These are phyloP conservation scores for Penicillium waksmanii DNA, from an alignment of 495 filamentous ascomycete species.

Conservation along the genomic window DNA sequence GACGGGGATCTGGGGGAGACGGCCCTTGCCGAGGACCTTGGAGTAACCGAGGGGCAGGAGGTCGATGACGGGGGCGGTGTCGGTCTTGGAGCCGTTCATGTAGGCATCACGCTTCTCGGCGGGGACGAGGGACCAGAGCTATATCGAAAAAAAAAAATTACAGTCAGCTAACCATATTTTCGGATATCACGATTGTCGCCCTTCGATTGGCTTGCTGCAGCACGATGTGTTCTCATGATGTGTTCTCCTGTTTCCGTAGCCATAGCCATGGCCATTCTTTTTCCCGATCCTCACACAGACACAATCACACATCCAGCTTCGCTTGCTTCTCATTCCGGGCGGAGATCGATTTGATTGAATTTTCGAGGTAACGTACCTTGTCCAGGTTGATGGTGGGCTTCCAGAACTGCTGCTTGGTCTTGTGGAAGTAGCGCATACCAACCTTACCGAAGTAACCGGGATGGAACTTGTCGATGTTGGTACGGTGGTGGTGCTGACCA, in stretches of 20 bases:
- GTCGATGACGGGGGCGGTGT: constrained; percentile 90
- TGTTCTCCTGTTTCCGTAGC: too few relatives aligned
- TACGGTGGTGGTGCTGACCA: constrained; percentile 93
- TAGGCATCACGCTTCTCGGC: constrained; percentile 83
- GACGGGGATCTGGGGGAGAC: constrained; percentile 80
- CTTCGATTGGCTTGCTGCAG: background rate
- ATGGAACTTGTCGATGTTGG: constrained; percentile 94
- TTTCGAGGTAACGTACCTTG: constrained; percentile 62
- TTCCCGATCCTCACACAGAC: too few relatives aligned
- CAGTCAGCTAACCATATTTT: constrained; percentile 11
- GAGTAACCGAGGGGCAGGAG: constrained; percentile 89
- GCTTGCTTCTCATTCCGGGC: constrained; percentile 1
- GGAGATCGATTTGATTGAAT: constrained; percentile 13
- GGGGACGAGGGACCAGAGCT: constrained; percentile 86
- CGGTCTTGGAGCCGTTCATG: constrained; percentile 69
- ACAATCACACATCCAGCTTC: constrained; percentile 10
- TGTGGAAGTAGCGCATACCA: constrained; percentile 95
- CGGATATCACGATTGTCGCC: background rate
- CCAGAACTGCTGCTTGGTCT: constrained; percentile 87
- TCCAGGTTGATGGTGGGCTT: constrained; percentile 90
- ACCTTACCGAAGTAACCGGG: constrained; percentile 98
- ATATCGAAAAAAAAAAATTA: constrained; percentile 20
- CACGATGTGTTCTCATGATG: background rate
- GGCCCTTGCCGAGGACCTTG: constrained; percentile 92
- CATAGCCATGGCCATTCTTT: too few relatives aligned